Evolutionary conservation across 192 early-diverging fungal genomes (phyloP).

Genomic region (Coemansia sp.): DNA sequence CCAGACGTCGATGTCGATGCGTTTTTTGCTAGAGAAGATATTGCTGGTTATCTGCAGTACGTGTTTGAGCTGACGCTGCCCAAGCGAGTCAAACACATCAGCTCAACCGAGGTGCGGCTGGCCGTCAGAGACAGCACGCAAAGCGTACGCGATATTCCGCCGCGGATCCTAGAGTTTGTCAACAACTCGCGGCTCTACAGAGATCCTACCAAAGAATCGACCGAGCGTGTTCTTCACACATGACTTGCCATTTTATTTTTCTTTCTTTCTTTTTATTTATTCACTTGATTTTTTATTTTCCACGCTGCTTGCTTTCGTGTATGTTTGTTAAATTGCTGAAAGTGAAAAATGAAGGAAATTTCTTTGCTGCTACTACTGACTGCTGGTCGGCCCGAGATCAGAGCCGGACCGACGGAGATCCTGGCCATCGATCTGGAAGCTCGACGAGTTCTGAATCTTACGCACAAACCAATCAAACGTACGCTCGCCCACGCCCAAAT

Average conservation of each 20-base stretch:
- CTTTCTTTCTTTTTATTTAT: not conserved
- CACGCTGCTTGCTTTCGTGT: no score
- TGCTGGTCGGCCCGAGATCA: not conserved
- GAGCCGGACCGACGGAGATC: not conserved
- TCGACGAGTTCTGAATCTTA: constrained; percentile 19
- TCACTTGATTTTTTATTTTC: no score
- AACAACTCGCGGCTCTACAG: constrained; percentile 44
- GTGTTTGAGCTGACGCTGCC: constrained; percentile 50
- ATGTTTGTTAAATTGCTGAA: no score
- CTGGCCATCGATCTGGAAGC: constrained; percentile 16
- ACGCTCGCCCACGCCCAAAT: constrained; percentile 45
- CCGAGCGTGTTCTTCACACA: not conserved
- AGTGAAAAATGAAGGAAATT: no score
- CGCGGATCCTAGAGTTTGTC: constrained; percentile 46
- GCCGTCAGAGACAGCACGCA: constrained; percentile 43
- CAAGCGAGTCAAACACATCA: constrained; percentile 45
- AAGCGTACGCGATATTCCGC: constrained; percentile 45
- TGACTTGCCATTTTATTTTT: not conserved
- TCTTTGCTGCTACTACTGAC: no score
- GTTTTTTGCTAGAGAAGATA: constrained; percentile 29
- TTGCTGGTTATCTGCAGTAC: constrained; percentile 20
- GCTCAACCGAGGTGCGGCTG: constrained; percentile 38
- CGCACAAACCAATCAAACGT: constrained; percentile 42
- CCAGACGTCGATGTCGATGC: constrained; percentile 35
- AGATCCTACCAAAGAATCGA: not conserved